These are phyloP conservation scores for Phaeolepiota aurea DNA, from an alignment of 768 basidiomycete species.

Conservation along the genomic window DNA sequence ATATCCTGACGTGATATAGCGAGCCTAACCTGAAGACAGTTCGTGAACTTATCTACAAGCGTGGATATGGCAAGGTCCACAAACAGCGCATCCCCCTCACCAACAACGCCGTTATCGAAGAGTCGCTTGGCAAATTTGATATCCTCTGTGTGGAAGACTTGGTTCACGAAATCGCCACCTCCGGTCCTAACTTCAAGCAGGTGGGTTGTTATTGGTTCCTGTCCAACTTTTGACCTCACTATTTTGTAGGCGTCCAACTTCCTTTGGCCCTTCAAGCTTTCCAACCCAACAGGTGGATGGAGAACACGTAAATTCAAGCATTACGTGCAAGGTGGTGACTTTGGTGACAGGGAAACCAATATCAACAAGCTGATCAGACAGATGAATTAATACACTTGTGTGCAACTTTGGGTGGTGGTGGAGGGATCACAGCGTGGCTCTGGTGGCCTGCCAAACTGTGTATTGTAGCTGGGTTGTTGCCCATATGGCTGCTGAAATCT, in stretches of 20 bases:
- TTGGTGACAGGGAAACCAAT: conserved; percentile 92
- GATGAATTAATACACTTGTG: conserved; percentile 88
- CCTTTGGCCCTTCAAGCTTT: conserved; percentile 99
- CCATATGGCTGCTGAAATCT: too few species aligned
- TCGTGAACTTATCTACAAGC: conserved; percentile 98
- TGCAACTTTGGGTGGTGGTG: conserved; percentile 5
- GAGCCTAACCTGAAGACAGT: conserved; percentile 96
- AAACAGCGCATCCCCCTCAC: conserved; percentile 95
- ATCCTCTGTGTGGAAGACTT: conserved; percentile 97
- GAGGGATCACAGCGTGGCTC: too few species aligned
- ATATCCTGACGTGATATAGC: conserved; percentile 27
- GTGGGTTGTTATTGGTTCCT: conserved; percentile 28
- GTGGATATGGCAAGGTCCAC: conserved; percentile 97
- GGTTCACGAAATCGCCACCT: conserved; percentile 91
- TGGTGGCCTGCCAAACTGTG: too few species aligned
- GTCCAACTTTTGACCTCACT: neutral
- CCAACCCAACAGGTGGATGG: conserved; percentile 98
- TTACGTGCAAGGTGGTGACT: conserved; percentile 93
- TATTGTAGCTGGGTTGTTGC: too few species aligned
- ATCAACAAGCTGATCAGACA: conserved; percentile 97
- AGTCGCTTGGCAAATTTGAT: conserved; percentile 83
- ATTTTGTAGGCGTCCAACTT: conserved; percentile 72
- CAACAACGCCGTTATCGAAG: conserved; percentile 92
- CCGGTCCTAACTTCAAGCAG: conserved; percentile 99
- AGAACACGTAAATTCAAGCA: conserved; percentile 97